phyloP scores from a whole-genome alignment of 1,139 yeast genomes.

The Sugiyamaella xylanicola region DNA sequence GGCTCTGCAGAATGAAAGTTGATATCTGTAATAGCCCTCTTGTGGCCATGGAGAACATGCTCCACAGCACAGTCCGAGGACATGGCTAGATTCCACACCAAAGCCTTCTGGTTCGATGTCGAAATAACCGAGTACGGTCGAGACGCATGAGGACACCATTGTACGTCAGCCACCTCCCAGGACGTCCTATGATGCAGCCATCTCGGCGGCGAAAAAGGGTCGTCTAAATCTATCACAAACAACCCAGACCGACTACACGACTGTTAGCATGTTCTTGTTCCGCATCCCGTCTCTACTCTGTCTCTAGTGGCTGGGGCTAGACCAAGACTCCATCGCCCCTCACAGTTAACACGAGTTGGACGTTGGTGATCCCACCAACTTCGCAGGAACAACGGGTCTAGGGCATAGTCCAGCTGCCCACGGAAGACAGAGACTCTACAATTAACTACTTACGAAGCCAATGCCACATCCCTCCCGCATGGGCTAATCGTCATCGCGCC shows the following conservation, averaged over 20 bases:
- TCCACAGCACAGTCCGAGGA: slow-evolving; percentile 79
- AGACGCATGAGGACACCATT: slow-evolving; percentile 89
- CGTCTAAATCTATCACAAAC: slow-evolving; percentile 87
- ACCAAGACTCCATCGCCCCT: no score
- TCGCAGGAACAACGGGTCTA: no score
- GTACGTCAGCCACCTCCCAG: slow-evolving; percentile 99
- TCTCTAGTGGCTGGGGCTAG: no score
- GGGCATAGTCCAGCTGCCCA: no score
- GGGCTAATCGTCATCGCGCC: slow-evolving; percentile 95
- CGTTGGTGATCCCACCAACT: no score
- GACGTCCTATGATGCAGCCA: slow-evolving; percentile 90
- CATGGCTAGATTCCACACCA: slow-evolving; percentile 87
- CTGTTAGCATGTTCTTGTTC: background rate
- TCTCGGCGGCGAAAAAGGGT: slow-evolving; percentile 92
- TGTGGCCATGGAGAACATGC: slow-evolving; percentile 83
- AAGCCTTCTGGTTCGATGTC: slow-evolving; percentile 91
- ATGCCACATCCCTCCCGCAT: slow-evolving; percentile 87
- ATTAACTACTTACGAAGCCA: slow-evolving; percentile 73
- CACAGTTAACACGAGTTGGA: no score
- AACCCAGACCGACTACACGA: slow-evolving; percentile 67
- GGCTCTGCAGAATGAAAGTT: slow-evolving; percentile 89
- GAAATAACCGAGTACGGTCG: slow-evolving; percentile 92
- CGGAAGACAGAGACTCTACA: no score
- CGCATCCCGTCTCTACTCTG: background rate
- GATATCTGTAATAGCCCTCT: slow-evolving; percentile 92